A percentile compares a stretch with the other conserved stretches of the same genome.
Conservation (phyloP, 2,329 filamentous ascomycete species). For the Penicillium brasilianum region DNA sequence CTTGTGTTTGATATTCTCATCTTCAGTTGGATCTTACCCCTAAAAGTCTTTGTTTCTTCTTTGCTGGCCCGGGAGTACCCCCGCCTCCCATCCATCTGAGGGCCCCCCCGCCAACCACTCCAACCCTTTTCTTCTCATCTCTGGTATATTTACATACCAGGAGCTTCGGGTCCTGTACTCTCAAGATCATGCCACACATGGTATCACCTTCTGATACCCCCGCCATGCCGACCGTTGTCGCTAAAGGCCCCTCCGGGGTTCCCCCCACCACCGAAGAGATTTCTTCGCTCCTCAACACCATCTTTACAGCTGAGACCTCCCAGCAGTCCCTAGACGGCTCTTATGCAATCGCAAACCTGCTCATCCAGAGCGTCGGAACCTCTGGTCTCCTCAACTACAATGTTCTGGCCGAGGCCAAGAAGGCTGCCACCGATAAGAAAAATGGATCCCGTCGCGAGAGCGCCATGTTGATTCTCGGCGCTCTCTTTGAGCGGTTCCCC, state of each 20-base stretch:
- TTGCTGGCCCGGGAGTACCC: conserved; percentile 14
- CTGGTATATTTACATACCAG: conserved; percentile 23
- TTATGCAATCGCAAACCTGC: conserved; percentile 67
- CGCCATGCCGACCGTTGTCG: conserved; percentile 54
- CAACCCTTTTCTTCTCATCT: conserved; percentile 6
- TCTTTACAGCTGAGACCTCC: conserved; percentile 73
- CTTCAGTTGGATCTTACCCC: neutral
- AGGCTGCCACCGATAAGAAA: conserved; percentile 93
- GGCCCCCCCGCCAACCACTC: conserved; percentile 5
- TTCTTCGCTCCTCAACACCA: conserved; percentile 65
- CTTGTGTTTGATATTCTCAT: neutral
- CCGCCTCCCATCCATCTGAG: conserved; percentile 12
- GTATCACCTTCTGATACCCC: conserved; percentile 47
- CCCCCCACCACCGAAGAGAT: conserved; percentile 71
- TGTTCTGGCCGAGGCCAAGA: conserved; percentile 67
- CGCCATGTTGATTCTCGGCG: conserved; percentile 92
- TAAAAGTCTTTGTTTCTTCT: conserved; percentile 7
- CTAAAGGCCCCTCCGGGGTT: conserved; percentile 51
- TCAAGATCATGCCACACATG: conserved; percentile 54
- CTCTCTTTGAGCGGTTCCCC: conserved; percentile 89
- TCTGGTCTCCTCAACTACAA: conserved; percentile 67
- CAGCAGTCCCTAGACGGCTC: conserved; percentile 70
- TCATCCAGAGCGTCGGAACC: conserved; percentile 69
- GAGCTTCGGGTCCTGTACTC: conserved; percentile 11
- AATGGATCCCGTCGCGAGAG: conserved; percentile 82